Evolutionary conservation across 2,329 filamentous ascomycete genomes (phyloP), one percentile per base, ranked within the genome.

Genomic region (Pleomassaria siparia): DNA sequence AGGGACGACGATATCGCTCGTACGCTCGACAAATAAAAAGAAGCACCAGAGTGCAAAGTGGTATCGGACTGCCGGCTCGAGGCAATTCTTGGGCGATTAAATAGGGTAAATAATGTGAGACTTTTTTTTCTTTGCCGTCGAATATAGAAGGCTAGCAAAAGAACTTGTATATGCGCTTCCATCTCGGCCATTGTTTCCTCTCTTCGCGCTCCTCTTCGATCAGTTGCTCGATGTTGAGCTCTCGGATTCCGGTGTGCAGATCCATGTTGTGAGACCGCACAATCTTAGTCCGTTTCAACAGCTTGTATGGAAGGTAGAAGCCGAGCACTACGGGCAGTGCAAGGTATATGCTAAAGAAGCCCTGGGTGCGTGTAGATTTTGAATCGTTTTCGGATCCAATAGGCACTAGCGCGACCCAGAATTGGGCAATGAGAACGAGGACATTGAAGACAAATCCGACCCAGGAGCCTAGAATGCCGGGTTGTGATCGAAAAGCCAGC

Each of bases 361-460:
- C 83, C 53, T 82, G 69, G 0, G 81, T 80, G 32, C 84, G 74
- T 7, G 76, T 67, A 1, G 60, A 35, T 4, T 74, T 53, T 0
- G 75, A 74, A 68, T 76, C 75, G 0, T 71, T 44, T 4, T 63
- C 60, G 62, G 81, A 85, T 20, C 76, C 80, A 40, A 92, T 79
- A 3, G 91, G 91, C 65, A 85, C 91, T 3, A 88, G 84, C 22
- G 88, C 89, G 41, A 88, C 85, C 88, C 90, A 96, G 75, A 95
- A 92, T 68, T 96, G 91, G 1, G 88, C 89, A 37, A 87, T 67
- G 22, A 96, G 79, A 24, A 96, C 85, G 30, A 92, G 72, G 16
- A 80, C 47, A 72, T 96, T 95, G 67, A 95, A 82, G 25, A 76
- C 55, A 47, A 96, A 79, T 20, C 91, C 91, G 24, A 94, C 51